A percentile compares a stretch with the other conserved stretches of the same genome.
phyloP scores from a whole-genome alignment of 148 eudicot genomes.

The Camellia granthamiana region DNA sequence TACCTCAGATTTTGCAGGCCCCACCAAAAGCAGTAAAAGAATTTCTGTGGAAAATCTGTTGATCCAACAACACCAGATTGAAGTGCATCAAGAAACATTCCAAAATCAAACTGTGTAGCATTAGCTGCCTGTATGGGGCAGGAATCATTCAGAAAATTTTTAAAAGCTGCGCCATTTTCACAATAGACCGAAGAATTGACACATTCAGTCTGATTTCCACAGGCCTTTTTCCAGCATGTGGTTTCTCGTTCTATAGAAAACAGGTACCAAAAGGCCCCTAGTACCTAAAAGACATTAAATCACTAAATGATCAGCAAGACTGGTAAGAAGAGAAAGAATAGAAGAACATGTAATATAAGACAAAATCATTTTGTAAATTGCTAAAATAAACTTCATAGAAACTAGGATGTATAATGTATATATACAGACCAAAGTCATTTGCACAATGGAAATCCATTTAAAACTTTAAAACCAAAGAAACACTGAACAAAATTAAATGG shows the following conservation, averaged over 20 bases:
- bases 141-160: slow-evolving; percentile 30
- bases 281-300: slow-evolving; percentile 26
- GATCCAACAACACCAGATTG: slow-evolving; percentile 72
- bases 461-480: background rate
- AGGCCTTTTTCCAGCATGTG: slow-evolving; percentile 79
- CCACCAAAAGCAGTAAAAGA: slow-evolving; percentile 91
- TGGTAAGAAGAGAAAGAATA: background rate
- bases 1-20: slow-evolving; percentile 84
- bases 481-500: background rate
- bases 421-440: background rate
- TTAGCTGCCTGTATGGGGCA: slow-evolving; percentile 55
- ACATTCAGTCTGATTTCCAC: slow-evolving; percentile 36
- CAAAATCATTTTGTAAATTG: background rate
- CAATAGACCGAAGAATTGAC: slow-evolving; percentile 41
- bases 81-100: slow-evolving; percentile 79
- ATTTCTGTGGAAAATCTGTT: slow-evolving; percentile 69
- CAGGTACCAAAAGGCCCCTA: slow-evolving; percentile 95
- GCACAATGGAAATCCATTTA: background rate
- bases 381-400: background rate
- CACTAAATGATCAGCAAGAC: background rate
- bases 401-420: background rate
- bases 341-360: background rate
- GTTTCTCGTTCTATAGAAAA: slow-evolving; percentile 86
- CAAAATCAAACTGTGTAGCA: slow-evolving; percentile 65
- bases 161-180: slow-evolving; percentile 28